These are phyloP conservation scores for Uncinocarpus reesii DNA, from an alignment of 2,329 filamentous ascomycete species.

Conservation along the genomic window DNA sequence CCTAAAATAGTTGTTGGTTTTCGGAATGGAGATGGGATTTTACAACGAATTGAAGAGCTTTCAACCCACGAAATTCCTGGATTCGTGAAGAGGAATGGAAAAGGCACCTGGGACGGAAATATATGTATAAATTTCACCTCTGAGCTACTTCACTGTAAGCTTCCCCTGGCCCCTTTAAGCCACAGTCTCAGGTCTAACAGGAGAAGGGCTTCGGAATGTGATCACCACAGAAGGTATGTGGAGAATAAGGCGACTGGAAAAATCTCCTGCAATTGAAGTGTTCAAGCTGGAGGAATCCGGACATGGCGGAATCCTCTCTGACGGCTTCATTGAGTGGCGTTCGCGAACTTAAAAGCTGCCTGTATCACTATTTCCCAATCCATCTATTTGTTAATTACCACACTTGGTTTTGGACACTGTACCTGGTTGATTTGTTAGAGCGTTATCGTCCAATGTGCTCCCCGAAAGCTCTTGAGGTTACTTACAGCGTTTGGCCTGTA, in stretches of 20 bases:
- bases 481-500: no score
- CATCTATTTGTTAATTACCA: not conserved
- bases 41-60: conserved; percentile 65
- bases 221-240: conserved; percentile 63
- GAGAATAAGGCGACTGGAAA: conserved; percentile 60
- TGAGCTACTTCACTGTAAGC: conserved; percentile 64
- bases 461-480: no score
- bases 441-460: no score
- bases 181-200: conserved; percentile 15
- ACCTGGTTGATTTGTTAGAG: no score
- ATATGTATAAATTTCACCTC: conserved; percentile 85
- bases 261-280: conserved; percentile 58
- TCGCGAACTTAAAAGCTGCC: conserved; percentile 19
- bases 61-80: conserved; percentile 69
- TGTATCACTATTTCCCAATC: not conserved
- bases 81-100: conserved; percentile 57
- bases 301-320: conserved; percentile 63
- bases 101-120: conserved; percentile 76
- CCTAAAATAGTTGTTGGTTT: conserved; percentile 88
- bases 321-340: conserved; percentile 67
- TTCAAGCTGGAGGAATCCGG: conserved; percentile 63
- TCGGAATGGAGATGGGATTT: conserved; percentile 59
- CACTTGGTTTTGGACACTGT: no score
- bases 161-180: conserved; percentile 13
- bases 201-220: conserved; percentile 51